phyloP scores from a whole-genome alignment of 805 yeast species.

The Deakozyma indianensis region DNA sequence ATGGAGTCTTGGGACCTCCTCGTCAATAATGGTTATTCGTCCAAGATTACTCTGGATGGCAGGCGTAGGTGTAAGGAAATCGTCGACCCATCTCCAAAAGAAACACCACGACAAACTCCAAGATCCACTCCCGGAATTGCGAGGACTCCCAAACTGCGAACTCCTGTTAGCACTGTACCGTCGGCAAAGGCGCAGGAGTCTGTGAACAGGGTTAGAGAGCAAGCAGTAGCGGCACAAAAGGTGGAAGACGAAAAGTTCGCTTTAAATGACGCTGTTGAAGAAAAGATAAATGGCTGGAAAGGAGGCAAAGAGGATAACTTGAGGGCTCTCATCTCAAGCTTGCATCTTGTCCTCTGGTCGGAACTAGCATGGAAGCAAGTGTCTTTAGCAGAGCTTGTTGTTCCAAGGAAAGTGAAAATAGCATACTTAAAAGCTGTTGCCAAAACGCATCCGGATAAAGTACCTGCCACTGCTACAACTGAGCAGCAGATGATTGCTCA shows the following conservation, averaged over 20 bases:
- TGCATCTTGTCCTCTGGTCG: constrained; percentile 57
- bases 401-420: constrained; percentile 81
- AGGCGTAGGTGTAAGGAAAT: constrained; percentile 62
- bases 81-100: constrained; percentile 38
- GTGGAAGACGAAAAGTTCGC: constrained; percentile 43
- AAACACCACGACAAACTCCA: too few species aligned
- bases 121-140: constrained; percentile 9
- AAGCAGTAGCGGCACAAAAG: not conserved
- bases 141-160: not conserved
- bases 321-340: constrained; percentile 57
- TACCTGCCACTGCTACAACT: constrained; percentile 39
- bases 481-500: constrained; percentile 79
- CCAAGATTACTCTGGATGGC: constrained; percentile 58
- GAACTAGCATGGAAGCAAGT: constrained; percentile 53
- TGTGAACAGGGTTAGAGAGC: not conserved
- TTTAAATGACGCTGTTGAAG: constrained; percentile 50
- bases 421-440: constrained; percentile 71
- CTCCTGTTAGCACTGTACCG: not conserved
- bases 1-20: constrained; percentile 44
- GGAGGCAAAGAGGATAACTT: constrained; percentile 67
- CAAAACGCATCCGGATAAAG: constrained; percentile 74
- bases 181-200: not conserved
- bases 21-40: constrained; percentile 53
- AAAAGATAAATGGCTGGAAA: constrained; percentile 47
- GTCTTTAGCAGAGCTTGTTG: constrained; percentile 57